phyloP scores from a whole-genome alignment of 2,329 filamentous ascomycete species.

The Chaetomiaceae sp. region DNA sequence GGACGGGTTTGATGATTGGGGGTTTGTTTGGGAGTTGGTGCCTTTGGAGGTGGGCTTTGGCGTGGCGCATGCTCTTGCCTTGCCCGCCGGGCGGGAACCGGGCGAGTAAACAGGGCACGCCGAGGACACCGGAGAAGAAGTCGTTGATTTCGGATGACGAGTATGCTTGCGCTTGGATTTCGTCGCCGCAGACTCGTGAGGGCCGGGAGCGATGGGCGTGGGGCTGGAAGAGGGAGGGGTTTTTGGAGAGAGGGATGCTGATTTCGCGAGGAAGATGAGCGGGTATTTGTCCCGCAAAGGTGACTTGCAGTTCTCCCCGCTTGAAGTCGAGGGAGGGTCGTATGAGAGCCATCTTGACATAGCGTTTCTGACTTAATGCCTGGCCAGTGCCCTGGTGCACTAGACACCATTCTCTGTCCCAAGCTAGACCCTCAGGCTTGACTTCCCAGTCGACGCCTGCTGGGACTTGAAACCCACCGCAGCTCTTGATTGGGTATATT shows the following conservation, averaged over 20 bases:
- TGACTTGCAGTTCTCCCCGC: constrained; percentile 59
- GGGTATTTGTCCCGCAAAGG: constrained; percentile 37
- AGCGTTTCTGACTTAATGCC: constrained; percentile 81
- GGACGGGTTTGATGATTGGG: constrained; percentile 5
- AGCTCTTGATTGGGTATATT: constrained; percentile 94
- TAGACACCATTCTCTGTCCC: constrained; percentile 96
- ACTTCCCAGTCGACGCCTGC: constrained; percentile 65
- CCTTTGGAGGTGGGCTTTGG: constrained; percentile 65
- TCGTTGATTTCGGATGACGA: constrained; percentile 56
- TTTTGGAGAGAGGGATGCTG: constrained; percentile 60
- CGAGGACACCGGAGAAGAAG: constrained; percentile 74
- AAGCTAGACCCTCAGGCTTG: constrained; percentile 74
- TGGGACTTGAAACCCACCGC: constrained; percentile 71
- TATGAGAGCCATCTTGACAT: constrained; percentile 83
- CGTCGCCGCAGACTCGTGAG: constrained; percentile 79
- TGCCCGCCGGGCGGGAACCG: constrained; percentile 69
- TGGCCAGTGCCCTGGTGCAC: constrained; percentile 80
- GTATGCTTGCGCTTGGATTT: constrained; percentile 67
- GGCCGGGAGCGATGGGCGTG: constrained; percentile 38
- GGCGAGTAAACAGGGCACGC: constrained; percentile 75
- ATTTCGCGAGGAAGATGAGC: constrained; percentile 35
- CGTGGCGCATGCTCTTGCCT: constrained; percentile 57
- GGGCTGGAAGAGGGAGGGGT: constrained; percentile 53
- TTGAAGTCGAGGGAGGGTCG: constrained; percentile 69
- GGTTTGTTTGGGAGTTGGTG: constrained; percentile 37